These are phyloP conservation scores for Curvularia sp. DNA, from an alignment of 2,329 filamentous ascomycete genomes.

Conservation along the genomic window DNA sequence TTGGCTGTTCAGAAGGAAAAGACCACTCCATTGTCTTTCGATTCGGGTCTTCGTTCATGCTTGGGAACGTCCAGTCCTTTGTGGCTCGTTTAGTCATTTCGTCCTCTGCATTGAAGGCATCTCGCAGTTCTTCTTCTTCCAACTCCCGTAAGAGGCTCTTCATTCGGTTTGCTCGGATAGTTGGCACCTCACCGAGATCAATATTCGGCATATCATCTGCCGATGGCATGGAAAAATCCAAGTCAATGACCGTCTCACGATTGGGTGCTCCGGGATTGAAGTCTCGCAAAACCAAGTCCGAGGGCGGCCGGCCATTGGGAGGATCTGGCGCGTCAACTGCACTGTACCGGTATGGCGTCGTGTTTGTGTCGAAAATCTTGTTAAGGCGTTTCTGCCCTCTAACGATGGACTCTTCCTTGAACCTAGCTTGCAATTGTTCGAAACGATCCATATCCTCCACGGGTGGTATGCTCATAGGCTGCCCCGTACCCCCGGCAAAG, in stretches of 20 bases:
- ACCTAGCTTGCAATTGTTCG: constrained; percentile 55
- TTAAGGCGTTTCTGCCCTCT: constrained; percentile 64
- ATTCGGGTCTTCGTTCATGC: constrained; percentile 48
- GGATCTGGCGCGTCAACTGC: constrained; percentile 56
- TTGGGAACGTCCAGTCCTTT: constrained; percentile 64
- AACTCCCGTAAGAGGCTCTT: constrained; percentile 55
- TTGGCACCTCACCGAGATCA: constrained; percentile 59
- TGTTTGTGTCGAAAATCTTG: constrained; percentile 63
- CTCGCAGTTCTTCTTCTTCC: constrained; percentile 50
- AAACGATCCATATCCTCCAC: constrained; percentile 41
- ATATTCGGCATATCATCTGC: constrained; percentile 49
- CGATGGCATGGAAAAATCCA: constrained; percentile 60
- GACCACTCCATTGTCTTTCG: constrained; percentile 64
- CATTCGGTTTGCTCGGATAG: constrained; percentile 62
- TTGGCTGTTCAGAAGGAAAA: constrained; percentile 51
- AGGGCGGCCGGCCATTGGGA: constrained; percentile 54
- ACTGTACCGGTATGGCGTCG: constrained; percentile 65
- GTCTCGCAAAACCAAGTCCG: constrained; percentile 63
- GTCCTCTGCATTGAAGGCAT: constrained; percentile 38
- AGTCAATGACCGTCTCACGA: constrained; percentile 62
- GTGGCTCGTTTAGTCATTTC: constrained; percentile 50
- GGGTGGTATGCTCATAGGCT: constrained; percentile 47
- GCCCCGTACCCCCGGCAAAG: constrained; percentile 46
- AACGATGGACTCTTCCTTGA: constrained; percentile 64
- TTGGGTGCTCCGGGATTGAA: constrained; percentile 52